Evolutionary conservation across 2,329 filamentous ascomycete genomes (phyloP), one percentile per base, ranked within the genome.

Genomic region (Cercospora sp.): DNA sequence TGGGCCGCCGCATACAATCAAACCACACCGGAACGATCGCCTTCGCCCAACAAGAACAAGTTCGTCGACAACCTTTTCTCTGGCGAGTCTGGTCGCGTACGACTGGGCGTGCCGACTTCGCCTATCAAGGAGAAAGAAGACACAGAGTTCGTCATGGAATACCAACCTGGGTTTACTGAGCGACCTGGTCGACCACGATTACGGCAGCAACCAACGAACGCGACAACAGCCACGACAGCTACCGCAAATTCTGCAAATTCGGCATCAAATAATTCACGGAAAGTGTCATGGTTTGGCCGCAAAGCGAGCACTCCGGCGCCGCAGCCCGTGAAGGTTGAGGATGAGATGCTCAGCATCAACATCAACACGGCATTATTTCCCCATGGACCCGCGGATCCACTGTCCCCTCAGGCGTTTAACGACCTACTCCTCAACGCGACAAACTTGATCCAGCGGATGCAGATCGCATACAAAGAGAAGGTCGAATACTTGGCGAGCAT

Each of bases 351-450:
- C 7, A 84, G 83, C 64, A 76, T 89, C 53, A 85, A 87, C 75
- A 83, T 89, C 70, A 79, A 80, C 39, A 80, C 81, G 30, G 79
- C 84, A 5, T 81, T 89, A 48, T 87, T 87, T 71, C 85, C 86
- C 5, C 77, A 83, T 39, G 83, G 83, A 2, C 80, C 82, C 0
- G 77, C 81, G 13, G 81, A 85, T 69, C 80, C 84, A 2, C 79
- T 83, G 18, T 82, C 82, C 2, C 84, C 86, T 5, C 82, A 84
- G 51, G 83, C 85, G 1, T 85, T 88, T 78, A 83, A 87, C 73
- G 83, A 84, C 65, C 81, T 90, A 12, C 83, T 86, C 53, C 78
- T 81, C 30, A 86, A 86, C 71, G 87, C 87, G 57, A 85, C 86
- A 72, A 78, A 78, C n/a, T 78, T 87, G 1, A 79, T 89, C 57